Base-by-base conservation (phyloP, 108 stramenopile genomes). In the Licmophora abbreviata region DNA sequence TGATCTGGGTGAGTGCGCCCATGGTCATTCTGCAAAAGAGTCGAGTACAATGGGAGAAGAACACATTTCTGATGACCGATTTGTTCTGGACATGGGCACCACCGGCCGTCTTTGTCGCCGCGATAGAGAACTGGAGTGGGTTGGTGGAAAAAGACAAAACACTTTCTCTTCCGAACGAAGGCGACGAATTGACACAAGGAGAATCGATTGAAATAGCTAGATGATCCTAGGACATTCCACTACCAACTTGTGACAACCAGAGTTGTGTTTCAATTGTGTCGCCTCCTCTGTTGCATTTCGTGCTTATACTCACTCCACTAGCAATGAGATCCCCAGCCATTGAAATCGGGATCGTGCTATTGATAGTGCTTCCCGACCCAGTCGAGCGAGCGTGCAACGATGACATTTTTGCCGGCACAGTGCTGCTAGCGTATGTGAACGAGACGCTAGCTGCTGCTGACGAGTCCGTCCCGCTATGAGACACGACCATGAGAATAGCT, bases 21-120 rank as follows among this genome's bases (percentile, higher is more conserved):
- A 60, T 56, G 62, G 38, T 71, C 40, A 47, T 71, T 31, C 37
- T 76, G 34, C 67, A 70, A 66, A 68, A 71, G 48, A 55, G 66
- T 14, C 63, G 58, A 26, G 52, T 46, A 3, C 26, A 62, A 26
- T 76, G 74, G 69, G 34, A 36, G 2, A 45, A 54, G 12, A 58
- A 61, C 8, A 70, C 71, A 31, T 59, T 51, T 48, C 56, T 48
- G 36, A 50, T 77, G 51, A 77, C 73, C 29, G 64, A 55, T 32
- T 44, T 44, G 15, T 77, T 73, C 47, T 73, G 76, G 76, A 31
- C 41, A 23, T 41, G 25, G n/a, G 55, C 59, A 15, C 50, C 58
- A 4, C 38, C 56, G 12, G 55, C 64, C 26, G 64, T 59, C 1
- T 52, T 61, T 38, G 68, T 77, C 2, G 56, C 29, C 7, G 61